These are phyloP conservation scores for Collybiopsis luxurians DNA, from an alignment of 768 basidiomycete species.

Conservation along the genomic window DNA sequence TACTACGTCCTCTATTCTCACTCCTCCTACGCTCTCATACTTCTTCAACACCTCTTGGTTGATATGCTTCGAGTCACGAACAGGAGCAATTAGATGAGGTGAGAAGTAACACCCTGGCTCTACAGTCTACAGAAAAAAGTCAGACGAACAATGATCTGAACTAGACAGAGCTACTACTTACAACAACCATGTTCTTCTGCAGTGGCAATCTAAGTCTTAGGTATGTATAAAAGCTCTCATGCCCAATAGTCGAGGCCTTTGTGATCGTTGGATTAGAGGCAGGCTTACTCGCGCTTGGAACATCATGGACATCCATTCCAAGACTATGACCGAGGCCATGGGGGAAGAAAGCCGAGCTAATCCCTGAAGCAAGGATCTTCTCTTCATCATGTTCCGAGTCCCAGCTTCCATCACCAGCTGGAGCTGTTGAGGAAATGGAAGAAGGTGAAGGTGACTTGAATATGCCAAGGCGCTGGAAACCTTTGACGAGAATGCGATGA, in stretches of 20 bases:
- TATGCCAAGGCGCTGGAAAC: conserved; percentile 82
- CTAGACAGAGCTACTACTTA: conserved; percentile 30
- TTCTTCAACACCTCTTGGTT: conserved; percentile 63
- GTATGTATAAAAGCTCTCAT: conserved; percentile 74
- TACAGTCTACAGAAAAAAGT: conserved; percentile 57
- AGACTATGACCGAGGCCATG: conserved; percentile 91
- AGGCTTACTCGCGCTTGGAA: conserved; percentile 81
- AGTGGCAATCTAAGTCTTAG: conserved; percentile 76
- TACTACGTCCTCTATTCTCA: conserved; percentile 92
- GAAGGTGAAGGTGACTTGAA: conserved; percentile 57
- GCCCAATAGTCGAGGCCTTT: conserved; percentile 32
- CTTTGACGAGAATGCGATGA: conserved; percentile 77
- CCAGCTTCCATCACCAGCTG: conserved; percentile 34
- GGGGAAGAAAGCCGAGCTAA: conserved; percentile 88
- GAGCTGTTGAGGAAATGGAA: conserved; percentile 1
- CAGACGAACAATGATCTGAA: not conserved
- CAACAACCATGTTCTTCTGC: conserved; percentile 80
- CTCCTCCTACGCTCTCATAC: conserved; percentile 72
- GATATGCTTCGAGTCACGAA: conserved; percentile 63
- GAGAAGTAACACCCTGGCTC: conserved; percentile 92
- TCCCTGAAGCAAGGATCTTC: conserved; percentile 71
- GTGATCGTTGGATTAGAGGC: conserved; percentile 48
- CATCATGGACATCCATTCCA: conserved; percentile 94
- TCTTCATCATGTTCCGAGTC: conserved; percentile 57
- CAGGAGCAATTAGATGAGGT: conserved; percentile 66